phyloP scores from a whole-genome alignment of 1,139 yeast genomes.

The Kodamaea sp. region DNA sequence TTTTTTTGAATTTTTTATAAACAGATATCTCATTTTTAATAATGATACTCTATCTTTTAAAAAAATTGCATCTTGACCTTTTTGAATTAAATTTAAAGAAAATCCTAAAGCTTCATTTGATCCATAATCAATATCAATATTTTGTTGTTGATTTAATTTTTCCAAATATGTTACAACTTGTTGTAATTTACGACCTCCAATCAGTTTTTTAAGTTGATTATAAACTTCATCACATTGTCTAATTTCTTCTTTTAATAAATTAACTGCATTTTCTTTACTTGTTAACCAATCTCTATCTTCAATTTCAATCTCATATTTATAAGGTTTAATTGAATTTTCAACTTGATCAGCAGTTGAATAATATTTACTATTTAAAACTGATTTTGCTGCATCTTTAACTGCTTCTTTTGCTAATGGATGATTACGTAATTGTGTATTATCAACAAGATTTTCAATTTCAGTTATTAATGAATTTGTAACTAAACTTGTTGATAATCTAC shows the following conservation, averaged over 20 bases:
- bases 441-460: conserved; percentile 72
- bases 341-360: conserved; percentile 97
- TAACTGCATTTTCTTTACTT: conserved; percentile 75
- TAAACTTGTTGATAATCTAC: conserved; percentile 79
- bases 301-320: conserved; percentile 92
- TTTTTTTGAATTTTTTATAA: conserved; percentile 64
- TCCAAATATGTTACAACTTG: conserved; percentile 79
- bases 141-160: conserved; percentile 41
- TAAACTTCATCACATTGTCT: conserved; percentile 73
- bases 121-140: conserved; percentile 41
- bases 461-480: conserved; percentile 76
- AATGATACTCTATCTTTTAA: conserved; percentile 71
- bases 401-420: conserved; percentile 84
- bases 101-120: conserved; percentile 72
- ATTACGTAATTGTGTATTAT: conserved; percentile 68
- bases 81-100: conserved; percentile 62
- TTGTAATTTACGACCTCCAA: conserved; percentile 78
- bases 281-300: conserved; percentile 92
- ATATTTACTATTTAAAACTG: conserved; percentile 72
- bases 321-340: conserved; percentile 96
- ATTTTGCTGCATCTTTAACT: conserved; percentile 79
- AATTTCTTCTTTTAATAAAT: conserved; percentile 75
- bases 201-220: conserved; percentile 57
- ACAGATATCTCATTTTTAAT: conserved; percentile 69
- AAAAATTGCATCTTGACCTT: conserved; percentile 85